Evolutionary conservation across 2,329 filamentous ascomycete genomes (phyloP).

Genomic region (Arthrobotrys sphaeroides): DNA sequence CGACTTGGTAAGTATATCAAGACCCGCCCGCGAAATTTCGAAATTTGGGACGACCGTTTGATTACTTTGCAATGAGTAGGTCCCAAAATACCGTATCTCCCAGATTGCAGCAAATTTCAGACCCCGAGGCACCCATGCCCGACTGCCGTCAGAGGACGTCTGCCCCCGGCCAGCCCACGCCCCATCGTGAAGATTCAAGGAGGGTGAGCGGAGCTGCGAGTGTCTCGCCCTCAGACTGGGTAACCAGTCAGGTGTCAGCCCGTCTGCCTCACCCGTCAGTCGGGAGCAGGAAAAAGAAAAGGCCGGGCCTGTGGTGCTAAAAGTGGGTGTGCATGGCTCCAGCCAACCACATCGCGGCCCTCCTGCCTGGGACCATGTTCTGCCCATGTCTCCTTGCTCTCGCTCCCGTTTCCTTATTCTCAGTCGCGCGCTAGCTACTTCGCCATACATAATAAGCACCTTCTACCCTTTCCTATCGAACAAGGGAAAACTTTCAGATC

Average conservation of each 20-base stretch:
- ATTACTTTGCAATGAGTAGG: not conserved
- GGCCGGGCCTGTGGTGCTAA: slow-evolving; percentile 24
- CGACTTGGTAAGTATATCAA: not conserved
- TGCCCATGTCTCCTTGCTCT: slow-evolving; percentile 38
- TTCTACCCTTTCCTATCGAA: slow-evolving; percentile 53
- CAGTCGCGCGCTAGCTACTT: slow-evolving; percentile 54
- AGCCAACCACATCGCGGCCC: slow-evolving; percentile 46
- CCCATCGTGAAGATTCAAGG: slow-evolving; percentile 16
- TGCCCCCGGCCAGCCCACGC: not conserved
- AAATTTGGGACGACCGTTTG: slow-evolving; percentile 4
- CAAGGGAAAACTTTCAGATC: slow-evolving; percentile 48
- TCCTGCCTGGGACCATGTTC: slow-evolving; percentile 44
- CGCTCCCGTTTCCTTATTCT: slow-evolving; percentile 48
- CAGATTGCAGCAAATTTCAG: slow-evolving; percentile 36
- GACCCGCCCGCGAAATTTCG: not conserved
- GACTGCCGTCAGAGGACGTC: not conserved
- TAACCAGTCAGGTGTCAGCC: slow-evolving; percentile 55
- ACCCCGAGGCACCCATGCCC: not conserved
- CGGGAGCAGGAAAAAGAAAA: slow-evolving; percentile 53
- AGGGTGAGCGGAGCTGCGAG: slow-evolving; percentile 53
- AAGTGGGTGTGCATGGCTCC: slow-evolving; percentile 45
- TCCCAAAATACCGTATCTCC: slow-evolving; percentile 25
- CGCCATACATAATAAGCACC: slow-evolving; percentile 55
- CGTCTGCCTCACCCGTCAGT: slow-evolving; percentile 54
- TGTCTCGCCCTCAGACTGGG: slow-evolving; percentile 54